Evolutionary conservation across 2,329 filamentous ascomycete species (phyloP), one percentile per base, ranked within the genome.

Genomic region (Didymella segeticola): DNA sequence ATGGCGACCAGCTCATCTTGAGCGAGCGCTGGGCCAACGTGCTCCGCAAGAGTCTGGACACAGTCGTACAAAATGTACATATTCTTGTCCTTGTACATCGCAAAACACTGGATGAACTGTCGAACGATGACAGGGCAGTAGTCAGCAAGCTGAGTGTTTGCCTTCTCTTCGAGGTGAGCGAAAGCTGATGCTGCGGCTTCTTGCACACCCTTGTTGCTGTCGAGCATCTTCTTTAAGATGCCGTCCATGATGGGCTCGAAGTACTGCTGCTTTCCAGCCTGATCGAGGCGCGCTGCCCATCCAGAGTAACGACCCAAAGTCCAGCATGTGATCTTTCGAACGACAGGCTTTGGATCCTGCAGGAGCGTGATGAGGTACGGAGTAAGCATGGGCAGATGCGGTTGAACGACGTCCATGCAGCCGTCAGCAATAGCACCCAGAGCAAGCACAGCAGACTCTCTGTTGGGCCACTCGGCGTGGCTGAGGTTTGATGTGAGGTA

Each of bases 1-100:
- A 91, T 83, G 58, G 89, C 84, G 33, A 93, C 87, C n/a, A 96
- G 84, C 46, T 93, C 85, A 6, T 89, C 89, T 57, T 86, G 83
- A n/a, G 91, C 89, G 61, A 99, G 81, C 27, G 89, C 86, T 6
- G 88, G 86, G 10, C 91, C 92, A 48, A 98, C 89, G 69, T 91
- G 89, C 75, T 99, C 95, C 3, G 95, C 95, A 52, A 99, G 81
- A 0, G 95, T 99, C 78, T 99, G 95, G 27, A 99, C 91, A 74
- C 95, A 98, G 77, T 99, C 95, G 78, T 99, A 99, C 27, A 99
- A 85, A 48, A 98, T 96, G 79, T 96, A 97, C 86, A 98, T 97
- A 79, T 99, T 99, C 68, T 91, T 89, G 76, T 98, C 93, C 82
- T 99, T 98, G 85, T 98, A 99, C 76, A 90, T 92, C 47, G 82